phyloP scores from a whole-genome alignment of 148 eudicot species.

The Rhododendron ferrugineum region DNA sequence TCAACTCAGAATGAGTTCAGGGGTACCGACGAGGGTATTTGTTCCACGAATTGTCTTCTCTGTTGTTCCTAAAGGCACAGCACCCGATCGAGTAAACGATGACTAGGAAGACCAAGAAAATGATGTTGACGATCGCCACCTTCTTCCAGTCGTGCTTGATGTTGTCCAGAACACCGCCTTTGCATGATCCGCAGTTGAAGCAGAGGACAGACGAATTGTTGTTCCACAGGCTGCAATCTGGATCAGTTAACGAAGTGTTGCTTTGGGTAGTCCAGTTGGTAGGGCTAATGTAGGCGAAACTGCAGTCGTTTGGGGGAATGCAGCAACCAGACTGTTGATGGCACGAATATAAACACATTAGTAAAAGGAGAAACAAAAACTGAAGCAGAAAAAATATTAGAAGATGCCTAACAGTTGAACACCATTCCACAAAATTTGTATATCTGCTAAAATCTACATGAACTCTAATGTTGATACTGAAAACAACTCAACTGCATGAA shows the following conservation, averaged over 20 bases:
- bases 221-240: conserved; percentile 65
- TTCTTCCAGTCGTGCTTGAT: conserved; percentile 86
- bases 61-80: conserved; percentile 89
- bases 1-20: conserved; percentile 14
- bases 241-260: conserved; percentile 15
- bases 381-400: neutral
- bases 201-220: conserved; percentile 46
- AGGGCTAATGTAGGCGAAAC: conserved; percentile 49
- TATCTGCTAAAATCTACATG: neutral
- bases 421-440: neutral
- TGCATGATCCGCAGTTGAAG: conserved; percentile 78
- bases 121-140: conserved; percentile 63
- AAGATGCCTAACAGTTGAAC: neutral
- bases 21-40: conserved; percentile 38
- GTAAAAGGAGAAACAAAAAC: neutral
- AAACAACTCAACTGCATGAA: neutral
- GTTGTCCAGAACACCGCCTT: conserved; percentile 83
- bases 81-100: conserved; percentile 87
- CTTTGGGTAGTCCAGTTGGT: conserved; percentile 48
- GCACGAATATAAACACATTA: neutral
- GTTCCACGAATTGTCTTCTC: conserved; percentile 52
- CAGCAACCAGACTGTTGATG: conserved; percentile 86
- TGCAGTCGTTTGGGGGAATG: conserved; percentile 68
- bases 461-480: neutral
- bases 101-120: conserved; percentile 66